Evolutionary conservation across 345 rosid species (phyloP).

Genomic region (Trapa bicornis): DNA sequence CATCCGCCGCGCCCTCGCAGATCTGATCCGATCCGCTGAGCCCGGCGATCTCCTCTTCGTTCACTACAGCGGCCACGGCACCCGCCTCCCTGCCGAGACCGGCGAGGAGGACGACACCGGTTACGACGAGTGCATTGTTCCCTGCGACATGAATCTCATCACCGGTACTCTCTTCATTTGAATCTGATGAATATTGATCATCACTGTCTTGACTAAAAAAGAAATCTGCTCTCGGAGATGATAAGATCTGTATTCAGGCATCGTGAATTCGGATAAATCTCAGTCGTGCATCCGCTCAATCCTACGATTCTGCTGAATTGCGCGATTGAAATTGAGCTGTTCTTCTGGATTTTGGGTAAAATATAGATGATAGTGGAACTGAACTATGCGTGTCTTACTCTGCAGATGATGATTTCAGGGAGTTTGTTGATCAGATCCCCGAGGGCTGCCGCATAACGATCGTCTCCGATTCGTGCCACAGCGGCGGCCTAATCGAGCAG

Average conservation of each 20-base stretch:
- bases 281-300: neutral
- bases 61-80: too few relatives aligned
- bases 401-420: conserved; percentile 47
- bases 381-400: too few relatives aligned
- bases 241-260: too few relatives aligned
- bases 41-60: too few relatives aligned
- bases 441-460: conserved; percentile 51
- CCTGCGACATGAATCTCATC: conserved; percentile 89
- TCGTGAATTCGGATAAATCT: neutral
- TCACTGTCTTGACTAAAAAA: too few relatives aligned
- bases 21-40: conserved; percentile 43
- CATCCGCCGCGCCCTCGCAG: conserved; percentile 39
- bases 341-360: too few relatives aligned
- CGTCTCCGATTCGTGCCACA: conserved; percentile 89
- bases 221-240: too few relatives aligned
- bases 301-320: neutral
- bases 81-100: conserved; percentile 13
- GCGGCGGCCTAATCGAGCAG: conserved; percentile 89
- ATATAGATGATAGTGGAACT: too few relatives aligned
- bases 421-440: conserved; percentile 58
- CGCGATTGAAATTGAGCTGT: neutral
- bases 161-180: conserved; percentile 32
- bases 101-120: conserved; percentile 97
- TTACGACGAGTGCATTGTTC: conserved; percentile 87
- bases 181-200: too few relatives aligned